Evolutionary conservation across 1,284 basidiomycete species (phyloP).

Genomic region (Lentinula novae-zelandiae): DNA sequence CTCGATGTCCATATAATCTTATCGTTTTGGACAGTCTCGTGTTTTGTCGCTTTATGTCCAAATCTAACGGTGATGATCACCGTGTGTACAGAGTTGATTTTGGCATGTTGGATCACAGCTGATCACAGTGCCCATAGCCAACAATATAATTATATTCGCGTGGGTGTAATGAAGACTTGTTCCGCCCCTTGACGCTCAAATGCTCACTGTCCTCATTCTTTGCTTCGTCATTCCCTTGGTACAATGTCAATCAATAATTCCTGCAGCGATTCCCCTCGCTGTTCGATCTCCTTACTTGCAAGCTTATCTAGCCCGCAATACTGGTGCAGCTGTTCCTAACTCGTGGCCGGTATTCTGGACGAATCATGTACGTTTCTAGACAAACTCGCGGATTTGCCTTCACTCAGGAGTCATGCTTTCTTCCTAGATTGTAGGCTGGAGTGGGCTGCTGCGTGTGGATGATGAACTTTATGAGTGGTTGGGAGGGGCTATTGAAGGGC

Average conservation of each 20-base stretch:
- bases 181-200: background rate
- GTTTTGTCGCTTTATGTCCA: too few species aligned
- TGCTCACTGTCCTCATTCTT: background rate
- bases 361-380: background rate
- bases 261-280: slow-evolving; percentile 26
- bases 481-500: background rate
- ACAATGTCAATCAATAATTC: slow-evolving; percentile 11
- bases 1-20: too few species aligned
- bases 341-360: slow-evolving; percentile 14
- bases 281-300: slow-evolving; percentile 32
- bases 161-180: background rate
- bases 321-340: slow-evolving; percentile 6
- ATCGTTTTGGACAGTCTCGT: too few species aligned
- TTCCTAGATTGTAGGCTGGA: slow-evolving; percentile 25
- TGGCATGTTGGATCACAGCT: background rate
- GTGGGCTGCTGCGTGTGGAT: slow-evolving; percentile 25
- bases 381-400: background rate
- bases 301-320: slow-evolving; percentile 20
- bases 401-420: background rate
- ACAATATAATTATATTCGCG: background rate
- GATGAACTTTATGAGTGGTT: slow-evolving; percentile 19
- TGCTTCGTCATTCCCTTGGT: background rate
- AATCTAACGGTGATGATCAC: too few species aligned
- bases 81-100: too few species aligned
- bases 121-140: too few species aligned